phyloP scores from a whole-genome alignment of 768 basidiomycete genomes.

The Tulasnella sp. region DNA sequence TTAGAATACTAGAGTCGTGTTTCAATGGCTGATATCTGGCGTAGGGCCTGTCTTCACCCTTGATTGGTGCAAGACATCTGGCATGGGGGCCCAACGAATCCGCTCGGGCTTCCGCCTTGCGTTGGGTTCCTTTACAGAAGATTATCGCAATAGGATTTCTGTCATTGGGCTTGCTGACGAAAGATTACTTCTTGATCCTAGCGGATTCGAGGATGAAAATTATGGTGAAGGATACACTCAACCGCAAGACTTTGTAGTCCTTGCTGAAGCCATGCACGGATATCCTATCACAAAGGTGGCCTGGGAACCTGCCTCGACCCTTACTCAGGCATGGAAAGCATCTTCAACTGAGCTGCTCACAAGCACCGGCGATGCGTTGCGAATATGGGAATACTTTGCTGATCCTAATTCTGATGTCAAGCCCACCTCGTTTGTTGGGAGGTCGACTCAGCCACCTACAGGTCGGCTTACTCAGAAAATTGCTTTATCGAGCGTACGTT shows the following conservation, averaged over 20 bases:
- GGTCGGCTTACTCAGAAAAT: constrained; percentile 63
- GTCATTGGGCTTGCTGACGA: constrained; percentile 73
- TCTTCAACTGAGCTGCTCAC: constrained; percentile 71
- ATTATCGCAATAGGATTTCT: constrained; percentile 69
- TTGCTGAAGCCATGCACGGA: constrained; percentile 72
- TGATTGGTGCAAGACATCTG: constrained; percentile 78
- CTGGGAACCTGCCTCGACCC: constrained; percentile 73
- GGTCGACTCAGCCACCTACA: constrained; percentile 41
- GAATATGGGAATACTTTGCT: constrained; percentile 78
- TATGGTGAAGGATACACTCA: constrained; percentile 37
- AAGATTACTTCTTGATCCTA: constrained; percentile 57
- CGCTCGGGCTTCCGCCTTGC: constrained; percentile 74
- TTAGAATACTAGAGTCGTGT: background rate
- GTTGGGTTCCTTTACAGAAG: constrained; percentile 74
- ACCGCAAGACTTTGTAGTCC: constrained; percentile 64
- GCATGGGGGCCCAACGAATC: constrained; percentile 50
- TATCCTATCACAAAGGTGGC: constrained; percentile 89
- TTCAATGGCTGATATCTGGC: constrained; percentile 13
- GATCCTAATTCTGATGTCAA: constrained; percentile 48
- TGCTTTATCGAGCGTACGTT: constrained; percentile 55
- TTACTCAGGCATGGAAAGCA: constrained; percentile 53
- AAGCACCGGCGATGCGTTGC: constrained; percentile 84
- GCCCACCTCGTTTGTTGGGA: constrained; percentile 55
- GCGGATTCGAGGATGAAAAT: constrained; percentile 38
- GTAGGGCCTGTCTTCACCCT: constrained; percentile 76